Evolutionary conservation across 148 eudicot genomes (phyloP).

Genomic region (Rhododendron griersonianum): DNA sequence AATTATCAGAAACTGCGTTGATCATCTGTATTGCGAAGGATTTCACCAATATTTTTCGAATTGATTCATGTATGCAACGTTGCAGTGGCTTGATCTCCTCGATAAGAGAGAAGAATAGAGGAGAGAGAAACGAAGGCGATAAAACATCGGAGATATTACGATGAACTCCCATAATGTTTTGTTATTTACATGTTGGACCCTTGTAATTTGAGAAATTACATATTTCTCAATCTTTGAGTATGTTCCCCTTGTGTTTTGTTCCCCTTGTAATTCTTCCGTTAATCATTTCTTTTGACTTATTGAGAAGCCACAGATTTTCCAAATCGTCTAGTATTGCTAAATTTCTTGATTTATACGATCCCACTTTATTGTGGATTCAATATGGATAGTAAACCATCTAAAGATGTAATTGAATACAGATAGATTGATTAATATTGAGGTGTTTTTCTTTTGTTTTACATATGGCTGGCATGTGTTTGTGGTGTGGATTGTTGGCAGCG

Average conservation of each 20-base stretch:
- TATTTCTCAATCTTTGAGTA: background rate
- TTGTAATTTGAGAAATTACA: background rate
- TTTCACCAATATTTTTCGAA: background rate
- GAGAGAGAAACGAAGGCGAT: background rate
- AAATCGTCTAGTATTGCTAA: background rate
- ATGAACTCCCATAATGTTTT: background rate
- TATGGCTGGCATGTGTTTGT: too few relatives aligned
- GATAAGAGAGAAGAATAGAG: background rate
- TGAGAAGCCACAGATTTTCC: background rate
- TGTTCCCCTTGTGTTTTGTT: background rate
- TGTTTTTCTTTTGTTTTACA: too few relatives aligned
- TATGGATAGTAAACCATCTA: too few relatives aligned
- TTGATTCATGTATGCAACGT: background rate
- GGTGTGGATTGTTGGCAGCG: background rate
- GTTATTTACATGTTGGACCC: background rate
- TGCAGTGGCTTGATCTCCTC: background rate
- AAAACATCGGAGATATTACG: background rate
- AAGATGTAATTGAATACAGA: too few relatives aligned
- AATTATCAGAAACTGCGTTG: background rate
- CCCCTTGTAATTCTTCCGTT: too few relatives aligned
- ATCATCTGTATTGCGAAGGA: background rate
- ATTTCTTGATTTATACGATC: background rate
- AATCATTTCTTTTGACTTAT: background rate
- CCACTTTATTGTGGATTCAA: background rate
- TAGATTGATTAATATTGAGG: background rate